Base-by-base conservation (phyloP, 768 basidiomycete genomes). In the Lactifluus hygrophoroides region DNA sequence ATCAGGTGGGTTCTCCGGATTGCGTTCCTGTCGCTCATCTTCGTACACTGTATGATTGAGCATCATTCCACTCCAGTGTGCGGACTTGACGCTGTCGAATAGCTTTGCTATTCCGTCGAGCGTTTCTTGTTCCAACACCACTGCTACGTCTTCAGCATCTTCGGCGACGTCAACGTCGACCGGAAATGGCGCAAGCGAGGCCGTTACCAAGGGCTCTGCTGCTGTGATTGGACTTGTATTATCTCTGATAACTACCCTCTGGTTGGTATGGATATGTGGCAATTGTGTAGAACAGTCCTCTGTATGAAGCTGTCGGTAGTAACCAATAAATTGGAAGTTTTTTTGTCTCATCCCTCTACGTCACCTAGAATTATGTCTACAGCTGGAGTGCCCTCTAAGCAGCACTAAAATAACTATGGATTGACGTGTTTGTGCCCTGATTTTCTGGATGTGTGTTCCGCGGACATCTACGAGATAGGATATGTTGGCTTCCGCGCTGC, bases 21-120 rank as follows among this genome's bases (percentile, higher is more conserved):
- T 21, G 16, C 32, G 0, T 49, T 13, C 30, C 21, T 10, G 1
- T 48, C 17, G 13, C 7, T 2, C 38, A 8, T n/a, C 21, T 16
- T 19, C 28, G 37, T 43, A 9, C 17, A 19, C n/a, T 5, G 21
- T 30, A 9, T 35, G 23, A 49, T 28, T 9, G 54, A 50, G 27
- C 16, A 19, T 42, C 16, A 19, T 42, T 43, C 40, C 3, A 23
- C 14, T 23, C 10, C 50, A 92, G 86, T 94, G 90, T 67, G 79
- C 91, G 38, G 92, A 94, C 71, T 69, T 94, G 64, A 83, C 84
- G 21, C 73, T 94, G 34, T 78, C 83, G 43, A 77, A 73, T n/a
- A 77, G 69, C 65, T 75, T 75, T 61, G 77, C 74, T 16, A 72
- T 82, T 32, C 76, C 83, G 1, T 72, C 77, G 34, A 77, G 73